Evolutionary conservation across 129 eudicot species (phyloP), one percentile per base, ranked within the genome.

Genomic region (Tanacetum coccineum): DNA sequence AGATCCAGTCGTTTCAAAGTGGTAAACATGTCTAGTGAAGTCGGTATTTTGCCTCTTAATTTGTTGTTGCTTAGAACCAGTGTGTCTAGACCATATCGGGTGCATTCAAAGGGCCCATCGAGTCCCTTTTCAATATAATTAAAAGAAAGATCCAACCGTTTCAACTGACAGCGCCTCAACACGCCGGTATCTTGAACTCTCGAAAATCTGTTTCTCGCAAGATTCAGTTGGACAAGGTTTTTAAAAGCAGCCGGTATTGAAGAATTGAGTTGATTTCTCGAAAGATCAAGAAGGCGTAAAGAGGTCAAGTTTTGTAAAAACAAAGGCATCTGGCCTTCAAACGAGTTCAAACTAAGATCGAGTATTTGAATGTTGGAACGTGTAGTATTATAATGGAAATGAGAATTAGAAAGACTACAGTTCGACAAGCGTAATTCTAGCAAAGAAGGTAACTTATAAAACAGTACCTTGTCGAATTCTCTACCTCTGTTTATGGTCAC

Each of bases 261-360:
- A 30, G 75, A 42, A 54, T 73, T 67, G 19, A 73, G 21, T 13
- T 12, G 19, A 66, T 74, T 74, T 39, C 6, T 0, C 0, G 79
- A 74, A 36, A 79, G 79, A 70, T 79, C 79, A 64, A 79, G 76
- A 48, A 19, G 53, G 59, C 49, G 19, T 64, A 79, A 17, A 9
- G 79, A 74, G 54, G 79, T 74, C 64, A 79, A 15, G 68, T 64
- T 70, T 59, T 50, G 76, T 56, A 77, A 32, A 65, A 77, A 48
- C 5, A 45, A 11, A 0, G 81, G 81, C 17, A 70, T 30, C 4
- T 48, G 10, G 6, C 77, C 81, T 71, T 57, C 68, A 4, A 77
- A 21, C 0, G 8, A 14, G 59, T 77, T 77, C 25, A 3, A 2
- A 58, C 77, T 64, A 49, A 71, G 77, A 58, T 77, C 75, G 26